Conservation (phyloP, 306 rosid species). For the Glycine latifolia region DNA sequence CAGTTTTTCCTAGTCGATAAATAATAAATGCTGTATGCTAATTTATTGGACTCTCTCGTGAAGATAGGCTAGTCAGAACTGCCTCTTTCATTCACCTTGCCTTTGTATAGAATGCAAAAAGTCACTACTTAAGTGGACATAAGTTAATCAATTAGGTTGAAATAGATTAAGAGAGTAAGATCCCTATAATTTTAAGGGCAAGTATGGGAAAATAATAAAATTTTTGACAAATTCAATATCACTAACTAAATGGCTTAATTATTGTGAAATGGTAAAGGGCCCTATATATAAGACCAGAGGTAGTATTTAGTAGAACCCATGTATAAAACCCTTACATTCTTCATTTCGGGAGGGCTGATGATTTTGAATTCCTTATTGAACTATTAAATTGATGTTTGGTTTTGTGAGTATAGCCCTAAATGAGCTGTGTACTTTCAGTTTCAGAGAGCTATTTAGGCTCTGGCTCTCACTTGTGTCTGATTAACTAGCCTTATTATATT, state of each 20-base stretch:
- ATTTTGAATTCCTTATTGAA: conserved; percentile 22
- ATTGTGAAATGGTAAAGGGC: neutral
- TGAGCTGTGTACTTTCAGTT: conserved; percentile 16
- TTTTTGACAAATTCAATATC: neutral
- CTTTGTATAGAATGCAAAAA: neutral
- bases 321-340: conserved; percentile 6
- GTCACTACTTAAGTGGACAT: neutral
- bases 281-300: neutral
- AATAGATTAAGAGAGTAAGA: neutral
- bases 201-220: neutral
- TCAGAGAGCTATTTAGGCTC: neutral
- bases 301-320: neutral
- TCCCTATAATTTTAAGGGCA: neutral
- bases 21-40: neutral
- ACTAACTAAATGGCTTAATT: neutral
- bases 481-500: conserved; percentile 18
- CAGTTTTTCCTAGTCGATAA: neutral
- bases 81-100: neutral
- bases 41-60: neutral
- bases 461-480: conserved; percentile 3
- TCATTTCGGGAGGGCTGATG: conserved; percentile 23
- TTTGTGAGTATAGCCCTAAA: conserved; percentile 6
- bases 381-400: conserved; percentile 28
- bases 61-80: neutral
- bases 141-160: neutral